These are phyloP conservation scores for Scedosporium aurantiacum DNA, from an alignment of 2,329 filamentous ascomycete species.

Conservation along the genomic window DNA sequence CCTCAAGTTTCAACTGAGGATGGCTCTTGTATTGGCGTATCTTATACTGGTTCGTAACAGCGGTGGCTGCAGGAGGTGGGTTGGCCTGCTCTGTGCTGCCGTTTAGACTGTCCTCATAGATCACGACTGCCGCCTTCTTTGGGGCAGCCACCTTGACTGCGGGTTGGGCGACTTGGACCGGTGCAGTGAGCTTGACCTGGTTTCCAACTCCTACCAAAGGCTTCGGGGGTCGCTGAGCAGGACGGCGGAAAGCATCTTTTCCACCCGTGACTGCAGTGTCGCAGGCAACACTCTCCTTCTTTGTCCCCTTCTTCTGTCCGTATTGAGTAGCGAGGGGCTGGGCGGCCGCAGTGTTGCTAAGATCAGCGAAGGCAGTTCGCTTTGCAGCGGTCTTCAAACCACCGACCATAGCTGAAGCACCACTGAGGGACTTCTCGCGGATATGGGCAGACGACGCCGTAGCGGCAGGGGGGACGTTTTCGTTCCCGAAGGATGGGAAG, in stretches of 20 bases:
- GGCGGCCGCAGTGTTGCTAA: slow-evolving; percentile 56
- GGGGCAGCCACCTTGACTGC: background rate
- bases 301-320: slow-evolving; percentile 6
- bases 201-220: slow-evolving; percentile 2
- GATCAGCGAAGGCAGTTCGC: slow-evolving; percentile 69
- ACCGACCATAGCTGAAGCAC: slow-evolving; percentile 33
- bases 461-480: slow-evolving; percentile 51
- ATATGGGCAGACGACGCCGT: slow-evolving; percentile 34
- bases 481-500: slow-evolving; percentile 49
- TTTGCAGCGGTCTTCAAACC: slow-evolving; percentile 56
- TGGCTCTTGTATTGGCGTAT: slow-evolving; percentile 44
- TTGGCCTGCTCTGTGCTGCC: background rate
- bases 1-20: slow-evolving; percentile 35
- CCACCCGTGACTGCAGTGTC: slow-evolving; percentile 4
- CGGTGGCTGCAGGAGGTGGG: slow-evolving; percentile 7
- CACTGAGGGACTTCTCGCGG: slow-evolving; percentile 14
- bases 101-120: slow-evolving; percentile 8
- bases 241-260: slow-evolving; percentile 13
- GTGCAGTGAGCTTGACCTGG: slow-evolving; percentile 6
- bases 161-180: slow-evolving; percentile 2
- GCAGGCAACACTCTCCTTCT: slow-evolving; percentile 6
- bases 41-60: slow-evolving; percentile 16
- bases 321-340: slow-evolving; percentile 10
- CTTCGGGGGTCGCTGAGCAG: slow-evolving; percentile 12
- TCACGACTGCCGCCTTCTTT: slow-evolving; percentile 3